Percentiles rank a stretch among this genome's conserved stretches.
Evolutionary conservation across 163 green algal species (phyloP).

Genomic region (Smithsoniella earleae): DNA sequence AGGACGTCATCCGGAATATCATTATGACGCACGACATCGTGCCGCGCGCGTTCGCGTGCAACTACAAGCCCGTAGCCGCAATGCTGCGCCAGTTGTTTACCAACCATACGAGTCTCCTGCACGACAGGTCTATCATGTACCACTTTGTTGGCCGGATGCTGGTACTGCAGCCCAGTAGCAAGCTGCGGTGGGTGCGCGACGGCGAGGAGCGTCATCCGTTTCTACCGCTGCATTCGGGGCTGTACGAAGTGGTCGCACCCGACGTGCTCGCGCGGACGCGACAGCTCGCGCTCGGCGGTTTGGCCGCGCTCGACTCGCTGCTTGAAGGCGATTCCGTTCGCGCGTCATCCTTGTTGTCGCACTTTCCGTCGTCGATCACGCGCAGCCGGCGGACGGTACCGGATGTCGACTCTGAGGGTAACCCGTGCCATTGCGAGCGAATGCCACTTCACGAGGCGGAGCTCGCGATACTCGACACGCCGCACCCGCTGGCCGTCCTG

Average conservation of each 20-base stretch:
- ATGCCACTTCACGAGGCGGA: conserved; percentile 54
- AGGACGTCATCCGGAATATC: conserved; percentile 68
- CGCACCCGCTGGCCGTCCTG: conserved; percentile 86
- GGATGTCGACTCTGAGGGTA: not conserved
- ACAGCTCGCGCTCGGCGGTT: not conserved
- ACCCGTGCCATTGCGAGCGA: too few species aligned
- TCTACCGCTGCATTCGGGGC: conserved; percentile 59
- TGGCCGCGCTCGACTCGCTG: conserved; percentile 29
- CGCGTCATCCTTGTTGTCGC: too few species aligned
- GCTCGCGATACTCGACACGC: conserved; percentile 74
- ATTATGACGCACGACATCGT: conserved; percentile 95
- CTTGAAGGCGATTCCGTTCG: too few species aligned
- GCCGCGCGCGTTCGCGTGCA: conserved; percentile 89
- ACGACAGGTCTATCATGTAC: conserved; percentile 62
- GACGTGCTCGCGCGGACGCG: conserved; percentile 22
- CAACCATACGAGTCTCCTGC: conserved; percentile 53
- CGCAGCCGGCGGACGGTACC: not conserved
- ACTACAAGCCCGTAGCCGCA: conserved; percentile 78
- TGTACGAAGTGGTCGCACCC: conserved; percentile 61
- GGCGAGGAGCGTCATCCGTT: conserved; percentile 69
- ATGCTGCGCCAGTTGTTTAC: conserved; percentile 62
- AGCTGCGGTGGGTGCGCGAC: conserved; percentile 31
- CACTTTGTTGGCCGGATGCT: conserved; percentile 74
- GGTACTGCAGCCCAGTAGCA: conserved; percentile 69
- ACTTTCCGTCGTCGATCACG: not conserved